phyloP scores from a whole-genome alignment of 2,329 filamentous ascomycete genomes.

The Arachnomyces sp. region DNA sequence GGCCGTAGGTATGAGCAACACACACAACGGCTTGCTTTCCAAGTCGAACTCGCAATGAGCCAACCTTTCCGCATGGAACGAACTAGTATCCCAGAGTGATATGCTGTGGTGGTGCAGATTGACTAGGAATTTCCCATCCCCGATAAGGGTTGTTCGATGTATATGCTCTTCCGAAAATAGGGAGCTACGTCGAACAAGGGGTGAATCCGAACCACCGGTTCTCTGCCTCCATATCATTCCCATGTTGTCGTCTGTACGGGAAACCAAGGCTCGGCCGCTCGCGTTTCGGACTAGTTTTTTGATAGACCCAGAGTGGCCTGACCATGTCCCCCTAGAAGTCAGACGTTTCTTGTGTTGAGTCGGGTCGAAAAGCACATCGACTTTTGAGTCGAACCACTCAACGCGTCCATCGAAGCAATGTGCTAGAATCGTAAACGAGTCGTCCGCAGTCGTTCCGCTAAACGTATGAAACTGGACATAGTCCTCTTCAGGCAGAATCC shows the following conservation, averaged over 20 bases:
- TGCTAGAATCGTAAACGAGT: constrained; percentile 62
- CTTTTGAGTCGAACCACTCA: constrained; percentile 67
- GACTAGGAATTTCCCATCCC: constrained; percentile 70
- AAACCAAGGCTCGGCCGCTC: constrained; percentile 70
- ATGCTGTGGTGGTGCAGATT: constrained; percentile 65
- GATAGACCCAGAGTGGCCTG: constrained; percentile 71
- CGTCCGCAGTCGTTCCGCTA: constrained; percentile 53
- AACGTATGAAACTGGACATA: constrained; percentile 67
- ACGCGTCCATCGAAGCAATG: constrained; percentile 83
- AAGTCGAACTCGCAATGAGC: constrained; percentile 51
- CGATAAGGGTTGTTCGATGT: constrained; percentile 68
- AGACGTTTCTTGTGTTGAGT: constrained; percentile 52
- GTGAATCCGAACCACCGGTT: constrained; percentile 41
- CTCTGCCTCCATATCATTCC: constrained; percentile 74
- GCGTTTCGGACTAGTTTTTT: constrained; percentile 82
- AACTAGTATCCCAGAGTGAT: constrained; percentile 70
- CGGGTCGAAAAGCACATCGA: constrained; percentile 74
- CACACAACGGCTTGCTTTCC: constrained; percentile 65
- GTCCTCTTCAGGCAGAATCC: constrained; percentile 30
- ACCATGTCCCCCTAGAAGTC: constrained; percentile 60
- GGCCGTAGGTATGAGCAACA: constrained; percentile 60
- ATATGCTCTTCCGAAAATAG: constrained; percentile 63
- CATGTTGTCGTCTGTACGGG: constrained; percentile 68
- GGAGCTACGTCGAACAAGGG: constrained; percentile 57
- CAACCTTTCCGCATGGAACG: constrained; percentile 50